A percentile compares a stretch with the other conserved stretches of the same genome.
phyloP scores from a whole-genome alignment of 345 rosid genomes.

The Sisymbrium irio region DNA sequence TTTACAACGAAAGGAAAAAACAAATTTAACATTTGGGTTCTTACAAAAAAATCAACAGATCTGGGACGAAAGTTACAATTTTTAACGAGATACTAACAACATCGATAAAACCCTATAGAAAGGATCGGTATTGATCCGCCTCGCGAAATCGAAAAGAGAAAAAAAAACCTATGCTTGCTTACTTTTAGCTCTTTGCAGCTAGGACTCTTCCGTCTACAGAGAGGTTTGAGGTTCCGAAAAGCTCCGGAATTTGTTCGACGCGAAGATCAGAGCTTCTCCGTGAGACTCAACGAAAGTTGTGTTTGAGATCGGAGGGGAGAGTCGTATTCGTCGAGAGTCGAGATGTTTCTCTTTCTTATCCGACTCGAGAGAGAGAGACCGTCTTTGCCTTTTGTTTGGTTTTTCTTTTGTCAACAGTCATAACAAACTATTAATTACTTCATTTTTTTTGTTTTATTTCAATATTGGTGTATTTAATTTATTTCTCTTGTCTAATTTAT shows the following conservation, averaged over 20 bases:
- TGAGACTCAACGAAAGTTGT: background rate
- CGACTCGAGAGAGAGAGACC: too few species aligned
- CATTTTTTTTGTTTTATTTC: too few species aligned
- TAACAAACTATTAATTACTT: slow-evolving; percentile 1
- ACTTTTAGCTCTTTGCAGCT: slow-evolving; percentile 26
- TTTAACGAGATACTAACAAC: background rate
- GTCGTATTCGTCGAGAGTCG: slow-evolving; percentile 18
- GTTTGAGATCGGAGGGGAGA: slow-evolving; percentile 29
- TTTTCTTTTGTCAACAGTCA: background rate
- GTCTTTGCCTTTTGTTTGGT: background rate
- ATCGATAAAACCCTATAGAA: slow-evolving; percentile 5
- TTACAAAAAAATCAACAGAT: slow-evolving; percentile 36
- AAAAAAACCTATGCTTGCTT: slow-evolving; percentile 29
- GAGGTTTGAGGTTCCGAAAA: slow-evolving; percentile 2
- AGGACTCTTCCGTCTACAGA: background rate
- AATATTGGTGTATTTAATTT: too few species aligned
- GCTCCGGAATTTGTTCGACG: background rate
- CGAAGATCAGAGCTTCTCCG: background rate
- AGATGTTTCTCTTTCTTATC: slow-evolving; percentile 22
- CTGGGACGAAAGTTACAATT: slow-evolving; percentile 24
- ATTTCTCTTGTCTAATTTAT: too few species aligned
- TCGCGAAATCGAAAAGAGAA: slow-evolving; percentile 16
- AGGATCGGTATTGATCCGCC: slow-evolving; percentile 8
- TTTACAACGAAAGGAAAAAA: slow-evolving; percentile 24
- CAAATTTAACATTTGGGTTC: slow-evolving; percentile 17